Conservation (phyloP, 148 eudicot species). For the Nepenthes gracilis region DNA sequence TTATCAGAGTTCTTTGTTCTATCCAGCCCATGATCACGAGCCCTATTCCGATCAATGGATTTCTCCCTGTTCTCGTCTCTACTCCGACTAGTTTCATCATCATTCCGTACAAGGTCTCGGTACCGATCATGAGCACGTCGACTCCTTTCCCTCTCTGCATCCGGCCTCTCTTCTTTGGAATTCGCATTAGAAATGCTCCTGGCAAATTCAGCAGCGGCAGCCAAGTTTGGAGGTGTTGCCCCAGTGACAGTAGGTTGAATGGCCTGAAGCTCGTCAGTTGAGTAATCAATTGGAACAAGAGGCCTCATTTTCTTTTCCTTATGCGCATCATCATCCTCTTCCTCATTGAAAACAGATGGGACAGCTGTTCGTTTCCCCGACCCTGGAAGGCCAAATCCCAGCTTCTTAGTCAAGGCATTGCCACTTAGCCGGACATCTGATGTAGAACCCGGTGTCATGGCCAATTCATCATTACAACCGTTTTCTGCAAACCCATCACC, state of each 20-base stretch:
- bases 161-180: conserved; percentile 56
- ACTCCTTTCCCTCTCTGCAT: conserved; percentile 56
- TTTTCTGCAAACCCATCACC: conserved; percentile 47
- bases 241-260: conserved; percentile 33
- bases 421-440: conserved; percentile 31
- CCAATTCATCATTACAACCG: conserved; percentile 44
- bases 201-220: conserved; percentile 53
- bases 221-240: conserved; percentile 34
- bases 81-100: conserved; percentile 26
- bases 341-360: conserved; percentile 78
- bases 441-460: conserved; percentile 20
- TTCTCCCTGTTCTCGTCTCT: conserved; percentile 36
- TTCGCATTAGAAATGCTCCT: conserved; percentile 34
- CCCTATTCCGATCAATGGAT: conserved; percentile 19
- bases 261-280: conserved; percentile 80
- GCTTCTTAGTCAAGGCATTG: conserved; percentile 48
- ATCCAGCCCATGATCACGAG: conserved; percentile 18
- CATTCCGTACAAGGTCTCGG: conserved; percentile 48
- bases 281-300: conserved; percentile 89
- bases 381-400: conserved; percentile 81
- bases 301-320: conserved; percentile 98
- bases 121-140: conserved; percentile 72
- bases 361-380: conserved; percentile 87
- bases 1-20: conserved; percentile 25
- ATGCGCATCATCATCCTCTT: conserved; percentile 86